Evolutionary conservation across 1,284 basidiomycete species (phyloP), one percentile per base, ranked within the genome.

Genomic region (Fomes fomentarius): DNA sequence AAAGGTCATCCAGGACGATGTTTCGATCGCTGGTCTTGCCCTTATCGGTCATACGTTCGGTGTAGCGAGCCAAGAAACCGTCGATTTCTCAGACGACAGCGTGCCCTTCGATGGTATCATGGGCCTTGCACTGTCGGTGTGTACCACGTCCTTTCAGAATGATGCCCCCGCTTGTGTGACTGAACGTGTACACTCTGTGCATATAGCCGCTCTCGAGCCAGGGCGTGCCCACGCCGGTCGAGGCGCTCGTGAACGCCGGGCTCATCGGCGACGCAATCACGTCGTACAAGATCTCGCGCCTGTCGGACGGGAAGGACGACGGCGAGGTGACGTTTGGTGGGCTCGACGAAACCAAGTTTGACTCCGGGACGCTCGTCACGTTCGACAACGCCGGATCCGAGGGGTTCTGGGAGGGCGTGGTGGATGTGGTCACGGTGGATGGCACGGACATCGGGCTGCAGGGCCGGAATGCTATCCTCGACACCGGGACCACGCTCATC

Each of bases 261-360:
- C 72, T 85, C 45, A 86, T 95, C 56, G 63, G 74, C 31, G 78
- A 81, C 7, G 82, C 91, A 4, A 88, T 95, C 66, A 84, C 87
- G 19, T 91, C 90, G 12, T 94, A 84, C 79, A 92, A 91, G 70
- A 84, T 96, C 52, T 82, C 90, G 3, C 85, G 93, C 52, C 74
- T 89, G 34, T 78, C 84, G 10, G 89, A 93, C 68, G 76, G 81
- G 59, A 76, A 79, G 66, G 90, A 93, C 67, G 87, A 93, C 63
- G 92, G 93, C 50, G 80, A 91, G 71, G 79, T 91, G 56, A 93
- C 91, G 4, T 91, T 94, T 65, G 92, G 91, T 43, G 89, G 82
- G 10, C 79, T 93, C 41, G 91, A 94, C 70, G n/a, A 71, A 10
- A 77, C 78, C 58, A 91, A 91, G 69, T 89, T 91, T 66, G 76